These are phyloP conservation scores for Amaranthus cruentus DNA, from an alignment of 148 eudicot genomes.

Conservation along the genomic window DNA sequence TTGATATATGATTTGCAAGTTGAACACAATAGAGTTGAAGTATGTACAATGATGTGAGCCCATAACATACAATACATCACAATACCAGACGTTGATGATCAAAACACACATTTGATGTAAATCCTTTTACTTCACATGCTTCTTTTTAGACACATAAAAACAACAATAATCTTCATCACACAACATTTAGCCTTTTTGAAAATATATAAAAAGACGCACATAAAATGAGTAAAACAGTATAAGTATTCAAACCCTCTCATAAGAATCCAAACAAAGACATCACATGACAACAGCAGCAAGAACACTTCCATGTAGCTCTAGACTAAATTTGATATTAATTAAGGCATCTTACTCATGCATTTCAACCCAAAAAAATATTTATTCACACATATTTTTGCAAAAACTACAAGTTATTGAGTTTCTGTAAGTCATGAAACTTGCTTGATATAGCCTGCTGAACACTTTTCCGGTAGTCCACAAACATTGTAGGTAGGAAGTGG, in stretches of 20 bases:
- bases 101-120: not conserved
- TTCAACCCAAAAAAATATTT: not conserved
- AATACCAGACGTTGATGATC: not conserved
- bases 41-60: not conserved
- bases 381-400: not conserved
- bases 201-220: not conserved
- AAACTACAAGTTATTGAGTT: not conserved
- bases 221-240: not conserved
- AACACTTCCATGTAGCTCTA: not conserved
- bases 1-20: not conserved
- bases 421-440: slow-evolving; percentile 31
- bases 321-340: not conserved
- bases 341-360: not conserved
- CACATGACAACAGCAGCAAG: slow-evolving; percentile 4
- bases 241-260: no score
- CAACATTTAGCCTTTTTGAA: not conserved
- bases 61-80: not conserved
- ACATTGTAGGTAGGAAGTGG: slow-evolving; percentile 94
- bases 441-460: slow-evolving; percentile 99
- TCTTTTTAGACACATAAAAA: not conserved
- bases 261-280: not conserved
- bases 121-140: not conserved
- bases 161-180: not conserved
- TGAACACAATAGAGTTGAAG: not conserved
- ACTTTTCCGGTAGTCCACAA: slow-evolving; percentile 95